These are phyloP conservation scores for Haemoproteus tartakovskyi DNA, from an alignment of 169 alveolate species.

Conservation along the genomic window DNA sequence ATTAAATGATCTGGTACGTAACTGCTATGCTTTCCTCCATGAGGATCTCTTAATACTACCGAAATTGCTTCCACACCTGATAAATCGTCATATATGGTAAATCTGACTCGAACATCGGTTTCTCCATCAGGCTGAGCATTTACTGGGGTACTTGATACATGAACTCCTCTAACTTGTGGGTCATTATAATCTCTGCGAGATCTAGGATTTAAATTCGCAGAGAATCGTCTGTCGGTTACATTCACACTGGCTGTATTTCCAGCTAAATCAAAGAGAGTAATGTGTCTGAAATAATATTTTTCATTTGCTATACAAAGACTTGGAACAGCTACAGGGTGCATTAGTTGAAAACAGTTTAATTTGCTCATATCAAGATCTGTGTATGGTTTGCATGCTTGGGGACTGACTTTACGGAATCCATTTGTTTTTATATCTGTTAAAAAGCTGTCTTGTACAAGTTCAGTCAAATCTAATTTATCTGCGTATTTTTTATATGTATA, in stretches of 20 bases:
- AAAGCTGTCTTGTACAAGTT: conserved; percentile 10
- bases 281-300: conserved; percentile 64
- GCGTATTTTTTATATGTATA: conserved; percentile 9
- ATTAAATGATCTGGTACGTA: conserved; percentile 17
- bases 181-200: conserved; percentile 57
- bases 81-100: conserved; percentile 1
- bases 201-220: conserved; percentile 29
- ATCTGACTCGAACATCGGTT: conserved; percentile 66
- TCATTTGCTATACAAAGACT: conserved; percentile 68
- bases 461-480: neutral
- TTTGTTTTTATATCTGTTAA: conserved; percentile 16
- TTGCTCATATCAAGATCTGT: conserved; percentile 25
- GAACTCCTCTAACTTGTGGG: conserved; percentile 68
- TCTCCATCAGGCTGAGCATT: conserved; percentile 76
- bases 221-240: conserved; percentile 66
- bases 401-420: conserved; percentile 32
- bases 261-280: conserved; percentile 70
- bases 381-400: conserved; percentile 19
- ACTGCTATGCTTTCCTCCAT: conserved; percentile 73
- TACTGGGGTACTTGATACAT: conserved; percentile 71
- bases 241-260: conserved; percentile 71
- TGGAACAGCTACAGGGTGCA: conserved; percentile 70
- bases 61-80: conserved; percentile 7
- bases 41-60: conserved; percentile 65
- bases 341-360: conserved; percentile 73